Evolutionary conservation across 805 yeast species (phyloP).

Genomic region (Cyberlindnera saturnus): DNA sequence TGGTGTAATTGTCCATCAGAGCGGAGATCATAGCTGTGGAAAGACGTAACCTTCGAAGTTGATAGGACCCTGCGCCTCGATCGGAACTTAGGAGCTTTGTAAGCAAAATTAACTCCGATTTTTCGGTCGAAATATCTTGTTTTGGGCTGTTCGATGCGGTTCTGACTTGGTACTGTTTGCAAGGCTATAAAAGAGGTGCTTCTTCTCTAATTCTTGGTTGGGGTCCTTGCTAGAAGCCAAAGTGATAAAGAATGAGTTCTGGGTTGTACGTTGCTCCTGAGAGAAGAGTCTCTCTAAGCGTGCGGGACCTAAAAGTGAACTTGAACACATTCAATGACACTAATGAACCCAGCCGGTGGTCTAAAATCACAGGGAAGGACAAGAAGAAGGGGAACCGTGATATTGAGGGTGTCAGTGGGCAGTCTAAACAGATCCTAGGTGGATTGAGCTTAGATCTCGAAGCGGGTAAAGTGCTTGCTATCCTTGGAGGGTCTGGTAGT

Average conservation of each 20-base stretch:
- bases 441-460: constrained; percentile 55
- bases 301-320: constrained; percentile 8
- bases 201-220: background rate
- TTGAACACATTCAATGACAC: constrained; percentile 2
- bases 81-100: too few relatives aligned
- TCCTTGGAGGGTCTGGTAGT: constrained; percentile 83
- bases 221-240: background rate
- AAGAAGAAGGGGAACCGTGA: background rate
- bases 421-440: constrained; percentile 33
- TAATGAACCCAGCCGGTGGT: too few relatives aligned
- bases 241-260: background rate
- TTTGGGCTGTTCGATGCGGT: too few relatives aligned
- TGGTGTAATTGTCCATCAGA: too few relatives aligned
- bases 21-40: too few relatives aligned
- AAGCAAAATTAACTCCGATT: too few relatives aligned
- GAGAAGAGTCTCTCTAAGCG: constrained; percentile 6
- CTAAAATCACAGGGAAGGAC: background rate
- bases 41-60: too few relatives aligned
- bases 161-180: too few relatives aligned
- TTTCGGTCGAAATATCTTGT: too few relatives aligned
- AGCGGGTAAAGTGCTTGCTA: constrained; percentile 63
- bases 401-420: background rate
- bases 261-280: background rate
- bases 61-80: too few relatives aligned
- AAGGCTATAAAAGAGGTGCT: too few relatives aligned